Evolutionary conservation across 169 alveolate genomes (phyloP).

Genomic region (Theileria sp.): DNA sequence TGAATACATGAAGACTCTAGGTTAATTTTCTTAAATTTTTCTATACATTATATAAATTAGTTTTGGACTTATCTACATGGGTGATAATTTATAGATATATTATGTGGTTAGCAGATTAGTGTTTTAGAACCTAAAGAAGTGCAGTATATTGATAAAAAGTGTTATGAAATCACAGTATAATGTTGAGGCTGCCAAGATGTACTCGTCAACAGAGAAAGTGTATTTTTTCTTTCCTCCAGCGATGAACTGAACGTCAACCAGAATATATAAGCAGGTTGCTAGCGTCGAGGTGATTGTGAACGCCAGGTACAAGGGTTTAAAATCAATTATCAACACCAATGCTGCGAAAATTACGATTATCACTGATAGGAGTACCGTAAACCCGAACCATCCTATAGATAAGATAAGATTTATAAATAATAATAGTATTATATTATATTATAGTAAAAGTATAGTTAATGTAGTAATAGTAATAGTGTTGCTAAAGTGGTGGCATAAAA

Average conservation of each 20-base stretch:
- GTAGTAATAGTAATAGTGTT: neutral
- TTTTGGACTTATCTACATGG: no score
- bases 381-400: constrained; percentile 39
- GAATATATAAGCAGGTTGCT: constrained; percentile 79
- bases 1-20: neutral
- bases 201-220: constrained; percentile 87
- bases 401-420: constrained; percentile 5
- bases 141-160: constrained; percentile 76
- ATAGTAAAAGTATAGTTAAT: no score
- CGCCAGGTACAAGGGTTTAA: neutral
- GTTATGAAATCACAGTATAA: constrained; percentile 86
- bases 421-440: neutral
- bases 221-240: constrained; percentile 84
- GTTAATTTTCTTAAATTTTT: neutral
- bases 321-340: neutral
- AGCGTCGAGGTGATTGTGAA: constrained; percentile 71
- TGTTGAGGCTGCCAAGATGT: constrained; percentile 85
- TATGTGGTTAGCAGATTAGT: constrained; percentile 13
- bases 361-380: constrained; percentile 52
- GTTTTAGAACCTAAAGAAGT: constrained; percentile 23
- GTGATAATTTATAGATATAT: no score
- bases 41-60: neutral
- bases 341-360: neutral
- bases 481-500: no score
- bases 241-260: constrained; percentile 87